Evolutionary conservation across 2,329 filamentous ascomycete genomes (phyloP), one percentile per base, ranked within the genome.

Genomic region (Talaromyces marneffei): DNA sequence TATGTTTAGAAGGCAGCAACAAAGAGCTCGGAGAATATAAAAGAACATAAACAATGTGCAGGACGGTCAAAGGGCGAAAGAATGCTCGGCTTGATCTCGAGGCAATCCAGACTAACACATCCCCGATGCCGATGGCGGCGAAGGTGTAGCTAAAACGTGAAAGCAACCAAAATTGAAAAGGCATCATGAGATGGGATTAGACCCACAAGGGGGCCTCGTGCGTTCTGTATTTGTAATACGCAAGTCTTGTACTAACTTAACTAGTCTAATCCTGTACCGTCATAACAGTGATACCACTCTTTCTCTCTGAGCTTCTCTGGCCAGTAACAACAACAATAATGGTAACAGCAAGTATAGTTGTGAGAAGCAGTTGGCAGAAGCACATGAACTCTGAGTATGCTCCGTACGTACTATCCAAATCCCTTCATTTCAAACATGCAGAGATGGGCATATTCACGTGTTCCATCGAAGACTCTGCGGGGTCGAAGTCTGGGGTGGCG

Each of bases 401-500:
- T n/a, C n/a, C n/a, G n/a, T n/a, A n/a, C n/a, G n/a, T n/a, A n/a
- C n/a, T n/a, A n/a, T n/a, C n/a, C 42, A 25, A 23, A 8, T 40
- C 44, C 44, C 44, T 23, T 48, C 44, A 48, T 48, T 23, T 29
- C 44, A 29, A 48, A 23, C 23, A 16, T 46, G 42, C 42, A 27
- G 42, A 33, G 9, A 52, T 12, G 48, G 9, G 14, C 20, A 25
- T 16, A 33, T 52, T 58, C 56, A 58, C 56, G 56, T 58, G 56
- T 25, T 20, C 27, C 40, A 20, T 37, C 23, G 23, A 20, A 16
- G 29, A 52, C 10, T 33, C 42, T 37, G 56, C 29, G 56, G 56
- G 56, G 39, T 58, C 23, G 20, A 33, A 35, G 56, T 58, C 56
- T 48, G 56, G 56, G 56, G 56, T 58, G 56, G 56, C 56, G 46